These are phyloP conservation scores for Torulaspora pretoriensis DNA, from an alignment of 1,139 yeast species.

Conservation along the genomic window DNA sequence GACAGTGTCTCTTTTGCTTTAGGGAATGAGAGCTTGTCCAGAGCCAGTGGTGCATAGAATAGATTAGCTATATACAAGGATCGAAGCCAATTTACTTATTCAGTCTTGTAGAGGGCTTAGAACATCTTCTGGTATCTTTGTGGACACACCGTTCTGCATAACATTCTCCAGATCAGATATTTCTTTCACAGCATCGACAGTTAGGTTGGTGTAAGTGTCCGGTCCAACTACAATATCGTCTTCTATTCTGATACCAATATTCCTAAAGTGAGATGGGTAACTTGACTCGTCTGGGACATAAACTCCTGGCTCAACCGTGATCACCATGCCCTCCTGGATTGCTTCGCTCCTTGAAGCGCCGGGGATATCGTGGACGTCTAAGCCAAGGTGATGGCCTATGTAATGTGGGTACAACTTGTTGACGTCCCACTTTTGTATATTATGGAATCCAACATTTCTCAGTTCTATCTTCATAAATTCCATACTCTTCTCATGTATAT, in stretches of 20 bases:
- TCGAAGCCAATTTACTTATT: neutral
- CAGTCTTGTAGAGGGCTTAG: conserved; percentile 38
- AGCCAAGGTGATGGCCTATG: conserved; percentile 91
- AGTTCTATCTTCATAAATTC: conserved; percentile 57
- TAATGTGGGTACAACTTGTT: conserved; percentile 82
- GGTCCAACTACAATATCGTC: conserved; percentile 83
- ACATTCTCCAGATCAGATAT: conserved; percentile 69
- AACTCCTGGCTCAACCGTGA: conserved; percentile 93
- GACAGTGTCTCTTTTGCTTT: conserved; percentile 10
- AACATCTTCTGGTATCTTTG: conserved; percentile 50
- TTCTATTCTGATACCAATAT: conserved; percentile 91
- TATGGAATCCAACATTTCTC: conserved; percentile 63
- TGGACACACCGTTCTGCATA: conserved; percentile 52
- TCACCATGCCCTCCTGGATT: conserved; percentile 61
- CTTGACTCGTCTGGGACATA: conserved; percentile 67
- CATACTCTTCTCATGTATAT: conserved; percentile 70
- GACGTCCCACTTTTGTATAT: conserved; percentile 49
- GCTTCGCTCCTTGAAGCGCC: conserved; percentile 49
- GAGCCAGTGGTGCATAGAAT: conserved; percentile 1
- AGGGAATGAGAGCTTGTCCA: neutral
- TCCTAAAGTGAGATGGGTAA: conserved; percentile 79
- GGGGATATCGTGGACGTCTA: conserved; percentile 88
- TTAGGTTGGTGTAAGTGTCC: conserved; percentile 54
- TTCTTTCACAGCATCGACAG: conserved; percentile 83
- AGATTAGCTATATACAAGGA: conserved; percentile 3